phyloP scores from a whole-genome alignment of 768 basidiomycete species.

The Scleroderma citrinum region DNA sequence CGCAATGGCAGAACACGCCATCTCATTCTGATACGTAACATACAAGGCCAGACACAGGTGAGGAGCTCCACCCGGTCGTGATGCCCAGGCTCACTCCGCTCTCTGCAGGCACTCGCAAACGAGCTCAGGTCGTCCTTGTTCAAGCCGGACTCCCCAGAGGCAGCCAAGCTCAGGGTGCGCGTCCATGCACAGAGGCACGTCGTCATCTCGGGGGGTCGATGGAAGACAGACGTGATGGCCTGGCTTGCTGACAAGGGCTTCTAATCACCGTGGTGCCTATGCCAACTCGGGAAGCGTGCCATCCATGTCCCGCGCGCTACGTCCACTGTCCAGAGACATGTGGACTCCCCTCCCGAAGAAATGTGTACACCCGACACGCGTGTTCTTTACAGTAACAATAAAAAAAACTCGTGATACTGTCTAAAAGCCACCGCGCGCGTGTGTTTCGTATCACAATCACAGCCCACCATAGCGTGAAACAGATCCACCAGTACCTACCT shows the following conservation, averaged over 20 bases:
- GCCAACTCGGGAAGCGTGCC: neutral
- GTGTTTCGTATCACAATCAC: too few relatives aligned
- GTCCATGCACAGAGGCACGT: conserved; percentile 47
- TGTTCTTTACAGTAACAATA: too few relatives aligned
- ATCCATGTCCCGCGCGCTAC: neutral
- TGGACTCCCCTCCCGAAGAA: too few relatives aligned
- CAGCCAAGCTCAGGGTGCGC: conserved; percentile 43
- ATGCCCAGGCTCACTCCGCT: too few relatives aligned
- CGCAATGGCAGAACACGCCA: conserved; percentile 60
- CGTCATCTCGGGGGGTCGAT: conserved; percentile 54
- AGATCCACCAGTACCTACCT: too few relatives aligned
- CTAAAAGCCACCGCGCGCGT: too few relatives aligned
- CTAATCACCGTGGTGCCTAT: conserved; percentile 22
- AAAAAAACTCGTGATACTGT: too few relatives aligned
- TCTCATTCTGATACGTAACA: conserved; percentile 56
- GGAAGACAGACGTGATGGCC: conserved; percentile 53
- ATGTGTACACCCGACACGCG: too few relatives aligned
- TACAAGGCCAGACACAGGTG: conserved; percentile 59
- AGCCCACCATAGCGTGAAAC: too few relatives aligned
- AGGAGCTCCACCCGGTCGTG: too few relatives aligned
- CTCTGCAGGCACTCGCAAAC: conserved; percentile 48
- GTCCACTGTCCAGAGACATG: neutral
- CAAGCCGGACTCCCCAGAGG: conserved; percentile 37
- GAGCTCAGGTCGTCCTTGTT: conserved; percentile 54
- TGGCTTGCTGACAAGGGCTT: conserved; percentile 68